A percentile compares a stretch with the other conserved stretches of the same genome.
Conservation (phyloP, 441 rosid genomes). For the Raphanus hybrid region DNA sequence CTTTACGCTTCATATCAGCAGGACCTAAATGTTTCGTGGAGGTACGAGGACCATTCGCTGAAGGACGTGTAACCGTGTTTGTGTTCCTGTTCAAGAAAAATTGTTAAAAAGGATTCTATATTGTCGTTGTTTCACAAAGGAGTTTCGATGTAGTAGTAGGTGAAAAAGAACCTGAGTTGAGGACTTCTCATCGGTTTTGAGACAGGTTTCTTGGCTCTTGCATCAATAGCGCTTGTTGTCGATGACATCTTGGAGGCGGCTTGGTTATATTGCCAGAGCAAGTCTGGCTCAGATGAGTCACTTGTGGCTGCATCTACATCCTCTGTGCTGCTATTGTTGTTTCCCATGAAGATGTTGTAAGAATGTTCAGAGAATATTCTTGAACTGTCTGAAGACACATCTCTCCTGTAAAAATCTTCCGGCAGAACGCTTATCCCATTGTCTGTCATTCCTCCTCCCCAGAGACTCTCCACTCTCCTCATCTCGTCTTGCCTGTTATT, state of each 20-base stretch:
- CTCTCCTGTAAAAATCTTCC: slow-evolving; percentile 66
- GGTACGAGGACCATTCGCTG: slow-evolving; percentile 56
- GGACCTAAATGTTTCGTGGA: slow-evolving; percentile 56
- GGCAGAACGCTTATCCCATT: slow-evolving; percentile 49
- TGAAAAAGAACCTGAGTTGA: slow-evolving; percentile 59
- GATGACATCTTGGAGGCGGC: slow-evolving; percentile 56
- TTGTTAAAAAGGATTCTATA: background rate
- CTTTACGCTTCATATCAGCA: slow-evolving; percentile 71
- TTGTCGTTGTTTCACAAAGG: background rate
- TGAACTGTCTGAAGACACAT: slow-evolving; percentile 66
- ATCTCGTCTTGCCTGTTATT: slow-evolving; percentile 84
- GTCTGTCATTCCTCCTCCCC: slow-evolving; percentile 61
- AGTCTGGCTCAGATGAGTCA: slow-evolving; percentile 90
- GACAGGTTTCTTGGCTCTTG: slow-evolving; percentile 58
- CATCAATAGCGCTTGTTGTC: slow-evolving; percentile 49
- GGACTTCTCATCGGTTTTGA: slow-evolving; percentile 59
- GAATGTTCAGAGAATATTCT: slow-evolving; percentile 70
- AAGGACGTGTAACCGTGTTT: slow-evolving; percentile 58
- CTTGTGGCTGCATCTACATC: slow-evolving; percentile 91
- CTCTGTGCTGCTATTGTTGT: slow-evolving; percentile 55
- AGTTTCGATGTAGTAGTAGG: background rate
- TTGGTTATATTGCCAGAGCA: slow-evolving; percentile 90
- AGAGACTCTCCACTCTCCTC: slow-evolving; percentile 57
- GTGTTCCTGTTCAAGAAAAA: slow-evolving; percentile 49
- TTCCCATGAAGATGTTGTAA: slow-evolving; percentile 63